These are phyloP conservation scores for Globomyces pollinis-pini DNA, from an alignment of 192 early-diverging fungal genomes.

Conservation along the genomic window DNA sequence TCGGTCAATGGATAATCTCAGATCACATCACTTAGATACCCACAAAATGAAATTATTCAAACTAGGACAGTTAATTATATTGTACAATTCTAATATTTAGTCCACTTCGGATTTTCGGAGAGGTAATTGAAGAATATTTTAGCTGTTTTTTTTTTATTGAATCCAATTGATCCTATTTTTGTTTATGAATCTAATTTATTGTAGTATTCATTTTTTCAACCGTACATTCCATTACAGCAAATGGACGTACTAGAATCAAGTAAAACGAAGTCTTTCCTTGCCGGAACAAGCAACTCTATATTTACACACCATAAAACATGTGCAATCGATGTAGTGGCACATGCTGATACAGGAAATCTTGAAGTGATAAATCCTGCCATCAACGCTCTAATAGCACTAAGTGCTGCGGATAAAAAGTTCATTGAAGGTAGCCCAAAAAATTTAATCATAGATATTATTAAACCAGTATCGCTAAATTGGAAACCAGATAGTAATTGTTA, in stretches of 20 bases:
- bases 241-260: constrained; percentile 65
- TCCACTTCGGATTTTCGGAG: constrained; percentile 4
- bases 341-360: constrained; percentile 64
- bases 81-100: too few relatives aligned
- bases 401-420: constrained; percentile 65
- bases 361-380: constrained; percentile 61
- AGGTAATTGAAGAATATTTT: not conserved
- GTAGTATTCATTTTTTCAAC: constrained; percentile 71
- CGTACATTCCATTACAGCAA: constrained; percentile 76
- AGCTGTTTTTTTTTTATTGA: too few relatives aligned
- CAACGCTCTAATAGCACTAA: constrained; percentile 43
- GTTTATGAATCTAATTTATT: not conserved
- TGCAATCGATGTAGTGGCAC: constrained; percentile 64
- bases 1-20: not conserved
- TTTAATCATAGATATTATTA: constrained; percentile 44
- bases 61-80: too few relatives aligned
- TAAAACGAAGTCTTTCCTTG: constrained; percentile 60
- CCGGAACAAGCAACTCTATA: constrained; percentile 73
- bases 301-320: constrained; percentile 68
- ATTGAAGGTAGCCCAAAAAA: constrained; percentile 45
- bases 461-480: constrained; percentile 53
- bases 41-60: constrained; percentile 7
- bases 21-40: not conserved
- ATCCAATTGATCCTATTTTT: too few relatives aligned
- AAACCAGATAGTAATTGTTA: constrained; percentile 43